These are phyloP conservation scores for Botrytis elliptica DNA, from an alignment of 2,329 filamentous ascomycete genomes.

Conservation along the genomic window DNA sequence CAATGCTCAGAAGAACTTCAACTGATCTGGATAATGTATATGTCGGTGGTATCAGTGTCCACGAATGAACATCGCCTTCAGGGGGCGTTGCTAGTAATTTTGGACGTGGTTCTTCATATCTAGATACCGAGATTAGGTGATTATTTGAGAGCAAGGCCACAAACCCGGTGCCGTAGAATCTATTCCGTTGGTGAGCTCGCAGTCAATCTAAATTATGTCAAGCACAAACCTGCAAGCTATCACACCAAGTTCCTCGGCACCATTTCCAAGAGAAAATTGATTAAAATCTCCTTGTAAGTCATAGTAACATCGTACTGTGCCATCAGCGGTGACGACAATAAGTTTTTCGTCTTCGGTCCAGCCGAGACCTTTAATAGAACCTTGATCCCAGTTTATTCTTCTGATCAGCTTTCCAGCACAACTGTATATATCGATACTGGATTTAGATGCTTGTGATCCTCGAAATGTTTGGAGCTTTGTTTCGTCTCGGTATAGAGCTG, in stretches of 20 bases:
- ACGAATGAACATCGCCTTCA: constrained; percentile 77
- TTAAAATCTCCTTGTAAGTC: constrained; percentile 94
- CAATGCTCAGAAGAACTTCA: constrained; percentile 84
- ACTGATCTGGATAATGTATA: constrained; percentile 90
- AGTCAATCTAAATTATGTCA: not conserved
- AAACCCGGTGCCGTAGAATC: constrained; percentile 87
- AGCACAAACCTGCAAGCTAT: constrained; percentile 65
- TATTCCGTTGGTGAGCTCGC: constrained; percentile 23
- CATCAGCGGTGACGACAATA: constrained; percentile 83
- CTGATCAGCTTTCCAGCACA: constrained; percentile 86
- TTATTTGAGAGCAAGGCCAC: constrained; percentile 91
- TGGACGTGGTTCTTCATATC: constrained; percentile 87
- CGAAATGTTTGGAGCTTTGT: constrained; percentile 78
- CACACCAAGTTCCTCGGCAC: constrained; percentile 84
- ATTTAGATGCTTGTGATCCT: constrained; percentile 68
- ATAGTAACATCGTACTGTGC: constrained; percentile 82
- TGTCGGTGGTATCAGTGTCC: constrained; percentile 83
- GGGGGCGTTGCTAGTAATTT: constrained; percentile 76
- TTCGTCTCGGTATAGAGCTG: constrained; percentile 87
- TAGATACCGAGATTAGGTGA: constrained; percentile 78
- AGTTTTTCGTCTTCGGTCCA: constrained; percentile 97
- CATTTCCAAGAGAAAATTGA: constrained; percentile 88
- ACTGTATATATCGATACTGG: constrained; percentile 91
- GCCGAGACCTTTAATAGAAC: constrained; percentile 79
- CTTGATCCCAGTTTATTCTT: constrained; percentile 88